A percentile compares a stretch with the other conserved stretches of the same genome.
Evolutionary conservation across 2,329 filamentous ascomycete genomes (phyloP).

Genomic region (Epichloe brachyelytri): DNA sequence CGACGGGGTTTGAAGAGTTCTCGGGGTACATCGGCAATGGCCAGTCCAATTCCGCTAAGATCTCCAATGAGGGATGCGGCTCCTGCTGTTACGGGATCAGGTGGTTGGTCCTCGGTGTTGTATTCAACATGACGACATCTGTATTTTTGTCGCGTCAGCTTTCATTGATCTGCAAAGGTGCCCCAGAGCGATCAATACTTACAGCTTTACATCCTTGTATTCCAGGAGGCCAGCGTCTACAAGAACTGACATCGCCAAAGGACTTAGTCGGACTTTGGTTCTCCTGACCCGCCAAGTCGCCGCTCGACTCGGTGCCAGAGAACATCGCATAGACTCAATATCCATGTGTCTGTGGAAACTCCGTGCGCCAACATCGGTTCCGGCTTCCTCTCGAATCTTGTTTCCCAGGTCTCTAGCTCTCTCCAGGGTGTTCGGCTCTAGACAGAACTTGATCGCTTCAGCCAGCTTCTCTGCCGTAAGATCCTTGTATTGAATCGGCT

Average conservation of each 20-base stretch:
- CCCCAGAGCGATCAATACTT: conserved; percentile 18
- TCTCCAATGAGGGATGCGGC: conserved; percentile 71
- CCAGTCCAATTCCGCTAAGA: conserved; percentile 69
- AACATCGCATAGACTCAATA: conserved; percentile 54
- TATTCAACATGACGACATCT: conserved; percentile 50
- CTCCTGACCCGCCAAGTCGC: conserved; percentile 66
- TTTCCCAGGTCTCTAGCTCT: conserved; percentile 45
- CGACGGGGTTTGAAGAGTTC: conserved; percentile 36
- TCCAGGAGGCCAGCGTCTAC: conserved; percentile 51
- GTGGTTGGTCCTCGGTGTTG: conserved; percentile 64
- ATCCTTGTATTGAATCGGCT: conserved; percentile 55
- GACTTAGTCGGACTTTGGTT: conserved; percentile 54
- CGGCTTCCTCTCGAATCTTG: conserved; percentile 54
- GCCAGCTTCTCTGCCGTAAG: conserved; percentile 55
- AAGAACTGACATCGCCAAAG: conserved; percentile 58
- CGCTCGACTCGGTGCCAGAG: conserved; percentile 50
- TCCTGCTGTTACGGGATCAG: conserved; percentile 66
- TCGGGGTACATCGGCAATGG: conserved; percentile 59
- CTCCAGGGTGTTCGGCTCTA: conserved; percentile 45
- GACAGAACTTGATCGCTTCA: conserved; percentile 46
- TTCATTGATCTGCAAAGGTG: background rate
- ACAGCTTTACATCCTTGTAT: conserved; percentile 63
- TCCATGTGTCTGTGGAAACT: conserved; percentile 62
- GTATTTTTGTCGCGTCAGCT: conserved; percentile 5
- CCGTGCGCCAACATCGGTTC: conserved; percentile 48